A percentile compares a stretch with the other conserved stretches of the same genome.
These are phyloP conservation scores for Coleophoma crateriformis DNA, from an alignment of 2,329 filamentous ascomycete species.

Conservation along the genomic window DNA sequence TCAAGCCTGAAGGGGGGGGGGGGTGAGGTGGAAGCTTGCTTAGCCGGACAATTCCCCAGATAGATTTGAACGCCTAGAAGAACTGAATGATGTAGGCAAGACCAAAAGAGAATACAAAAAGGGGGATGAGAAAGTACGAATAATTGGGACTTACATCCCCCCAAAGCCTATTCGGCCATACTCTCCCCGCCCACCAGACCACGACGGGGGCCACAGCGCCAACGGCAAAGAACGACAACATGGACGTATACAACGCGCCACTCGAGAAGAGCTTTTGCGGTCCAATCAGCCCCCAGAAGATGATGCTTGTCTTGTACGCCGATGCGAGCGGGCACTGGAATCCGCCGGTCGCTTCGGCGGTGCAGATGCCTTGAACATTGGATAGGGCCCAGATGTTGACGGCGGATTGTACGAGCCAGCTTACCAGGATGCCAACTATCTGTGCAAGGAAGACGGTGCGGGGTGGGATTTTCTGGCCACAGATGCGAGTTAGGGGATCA, in stretches of 20 bases:
- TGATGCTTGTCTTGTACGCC: slow-evolving; percentile 56
- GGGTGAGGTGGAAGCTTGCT: no score
- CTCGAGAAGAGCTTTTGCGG: slow-evolving; percentile 57
- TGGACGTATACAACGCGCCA: slow-evolving; percentile 49
- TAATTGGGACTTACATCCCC: no score
- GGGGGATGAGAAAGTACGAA: no score
- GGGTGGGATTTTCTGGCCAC: slow-evolving; percentile 45
- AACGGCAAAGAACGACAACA: slow-evolving; percentile 47
- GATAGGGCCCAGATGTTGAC: slow-evolving; percentile 43
- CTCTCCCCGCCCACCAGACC: slow-evolving; percentile 37
- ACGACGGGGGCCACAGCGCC: slow-evolving; percentile 39
- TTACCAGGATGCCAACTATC: slow-evolving; percentile 40
- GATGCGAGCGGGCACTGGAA: slow-evolving; percentile 59
- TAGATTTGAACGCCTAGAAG: no score
- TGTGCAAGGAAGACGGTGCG: slow-evolving; percentile 44
- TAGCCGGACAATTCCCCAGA: no score
- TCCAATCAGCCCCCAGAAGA: slow-evolving; percentile 57
- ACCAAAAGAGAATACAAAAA: no score
- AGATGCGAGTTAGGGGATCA: no score
- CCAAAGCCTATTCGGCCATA: no score
- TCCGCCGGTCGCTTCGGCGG: slow-evolving; percentile 41
- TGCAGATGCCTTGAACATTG: slow-evolving; percentile 38
- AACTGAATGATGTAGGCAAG: no score
- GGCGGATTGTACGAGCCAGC: slow-evolving; percentile 41
- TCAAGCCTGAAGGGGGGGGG: no score